Evolutionary conservation across 2,329 filamentous ascomycete genomes (phyloP).

Genomic region (Hirsutella minnesotensis): DNA sequence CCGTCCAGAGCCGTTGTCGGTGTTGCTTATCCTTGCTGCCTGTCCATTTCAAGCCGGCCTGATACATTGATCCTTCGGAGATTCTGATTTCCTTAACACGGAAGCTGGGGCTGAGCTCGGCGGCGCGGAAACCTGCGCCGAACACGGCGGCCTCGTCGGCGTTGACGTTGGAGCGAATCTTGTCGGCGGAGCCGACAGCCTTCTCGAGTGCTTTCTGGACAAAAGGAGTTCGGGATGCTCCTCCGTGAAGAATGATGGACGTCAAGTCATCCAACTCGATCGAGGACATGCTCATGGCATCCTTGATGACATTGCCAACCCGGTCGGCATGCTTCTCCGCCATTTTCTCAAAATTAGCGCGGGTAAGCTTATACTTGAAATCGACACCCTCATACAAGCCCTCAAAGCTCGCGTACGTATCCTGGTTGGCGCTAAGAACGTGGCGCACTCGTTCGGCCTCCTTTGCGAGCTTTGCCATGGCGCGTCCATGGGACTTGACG

Average conservation of each 20-base stretch:
- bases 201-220: constrained; percentile 82
- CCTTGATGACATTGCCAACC: constrained; percentile 56
- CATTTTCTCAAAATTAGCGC: constrained; percentile 71
- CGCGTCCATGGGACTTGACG: constrained; percentile 66
- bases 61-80: constrained; percentile 64
- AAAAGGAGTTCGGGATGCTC: constrained; percentile 81
- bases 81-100: constrained; percentile 92
- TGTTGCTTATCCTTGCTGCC: constrained; percentile 56
- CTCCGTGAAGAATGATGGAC: constrained; percentile 88
- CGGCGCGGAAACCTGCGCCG: constrained; percentile 88
- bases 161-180: constrained; percentile 89
- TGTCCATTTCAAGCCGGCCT: constrained; percentile 64
- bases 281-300: constrained; percentile 62
- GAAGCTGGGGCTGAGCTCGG: constrained; percentile 87
- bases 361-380: constrained; percentile 80
- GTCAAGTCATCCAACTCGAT: constrained; percentile 67
- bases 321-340: constrained; percentile 55
- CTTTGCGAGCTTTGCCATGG: constrained; percentile 83
- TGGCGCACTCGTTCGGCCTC: constrained; percentile 81
- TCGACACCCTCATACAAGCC: constrained; percentile 84
- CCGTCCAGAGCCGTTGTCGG: constrained; percentile 73
- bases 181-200: constrained; percentile 57
- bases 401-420: constrained; percentile 73
- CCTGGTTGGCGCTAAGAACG: constrained; percentile 83
- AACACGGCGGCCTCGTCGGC: constrained; percentile 94